Base-by-base conservation (phyloP, 768 basidiomycete genomes). In the Calocybe gangraenosa region DNA sequence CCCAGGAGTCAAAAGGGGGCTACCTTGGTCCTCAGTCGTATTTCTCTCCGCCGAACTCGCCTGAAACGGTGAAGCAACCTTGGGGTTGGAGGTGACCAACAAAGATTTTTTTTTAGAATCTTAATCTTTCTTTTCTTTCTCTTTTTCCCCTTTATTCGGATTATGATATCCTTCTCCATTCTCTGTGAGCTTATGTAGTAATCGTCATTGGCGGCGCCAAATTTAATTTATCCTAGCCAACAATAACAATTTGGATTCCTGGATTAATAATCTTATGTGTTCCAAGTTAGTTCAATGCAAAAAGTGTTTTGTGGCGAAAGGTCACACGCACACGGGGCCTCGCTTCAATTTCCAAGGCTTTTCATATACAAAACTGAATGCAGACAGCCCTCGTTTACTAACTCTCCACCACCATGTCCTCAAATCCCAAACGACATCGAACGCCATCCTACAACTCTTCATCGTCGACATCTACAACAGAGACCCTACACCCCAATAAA, bases 371-470 rank as follows among this genome's bases (percentile, higher is more conserved):
- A n/a, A n/a, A n/a, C n/a, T 30, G 7, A 34, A 34, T n/a, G 46
- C 39, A 36, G 39, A 9, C 41, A 32, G 21, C 17, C 18, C 13
- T 20, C 37, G 21, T 28, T 17, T 39, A 19, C n/a, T 11, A 28
- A 36, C 51, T 18, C 36, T 11, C 25, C 25, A 6, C 25, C 39
- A 41, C 31, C 38, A 54, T 61, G 48, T 51, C 58, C 25, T 44
- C 55, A 42, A 56, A 58, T 22, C 54, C 51, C 41, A 69, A 71
- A 58, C 64, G 70, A 23, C 65, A 66, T 37, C 61, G 68, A 10
- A 60, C 65, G 3, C 63, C 66, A 35, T 71, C 67, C 7, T 62
- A 62, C 20, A 64, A 66, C 11, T 66, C 67, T 7, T 63, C 61
- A 8, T 60, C 69, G 2, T 55, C 61, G 22, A 58, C 64, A 25